phyloP scores from a whole-genome alignment of 495 filamentous ascomycete genomes.

The Podospora didyma region DNA sequence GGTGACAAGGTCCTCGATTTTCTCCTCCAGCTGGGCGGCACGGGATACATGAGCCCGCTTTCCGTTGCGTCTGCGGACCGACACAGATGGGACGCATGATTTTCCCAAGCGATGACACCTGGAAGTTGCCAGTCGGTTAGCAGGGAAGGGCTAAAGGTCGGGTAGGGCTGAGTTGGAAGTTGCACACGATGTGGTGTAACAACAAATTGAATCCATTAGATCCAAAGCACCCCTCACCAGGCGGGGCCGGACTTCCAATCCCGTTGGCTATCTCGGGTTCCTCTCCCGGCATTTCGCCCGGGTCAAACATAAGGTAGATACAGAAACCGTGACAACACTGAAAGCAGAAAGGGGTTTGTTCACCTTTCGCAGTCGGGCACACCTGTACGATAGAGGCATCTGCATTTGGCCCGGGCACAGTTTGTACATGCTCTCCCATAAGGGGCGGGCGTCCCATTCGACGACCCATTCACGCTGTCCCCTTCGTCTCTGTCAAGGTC shows the following conservation, averaged over 20 bases:
- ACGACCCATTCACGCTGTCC: neutral
- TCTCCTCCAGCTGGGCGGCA: slow-evolving; percentile 42
- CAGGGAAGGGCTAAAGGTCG: neutral
- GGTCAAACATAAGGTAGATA: too few species aligned
- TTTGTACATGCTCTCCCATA: slow-evolving; percentile 53
- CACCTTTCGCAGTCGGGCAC: slow-evolving; percentile 49
- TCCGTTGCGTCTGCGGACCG: slow-evolving; percentile 35
- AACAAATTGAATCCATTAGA: too few species aligned
- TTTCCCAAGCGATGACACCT: slow-evolving; percentile 38
- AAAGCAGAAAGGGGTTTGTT: neutral
- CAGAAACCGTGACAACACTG: too few species aligned
- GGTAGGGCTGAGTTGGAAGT: too few species aligned
- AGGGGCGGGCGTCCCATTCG: slow-evolving; percentile 26
- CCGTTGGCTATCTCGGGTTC: too few species aligned
- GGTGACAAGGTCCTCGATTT: slow-evolving; percentile 41
- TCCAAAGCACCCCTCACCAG: too few species aligned
- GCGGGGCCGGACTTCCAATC: too few species aligned
- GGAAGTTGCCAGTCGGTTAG: neutral
- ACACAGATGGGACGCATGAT: slow-evolving; percentile 36
- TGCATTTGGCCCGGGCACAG: slow-evolving; percentile 54
- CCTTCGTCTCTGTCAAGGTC: neutral
- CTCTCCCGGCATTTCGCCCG: too few species aligned
- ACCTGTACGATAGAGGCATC: slow-evolving; percentile 41
- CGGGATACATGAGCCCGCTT: slow-evolving; percentile 25
- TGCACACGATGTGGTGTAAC: too few species aligned